Evolutionary conservation across 2,329 filamentous ascomycete genomes (phyloP).

Genomic region (Rosellinia necatrix): DNA sequence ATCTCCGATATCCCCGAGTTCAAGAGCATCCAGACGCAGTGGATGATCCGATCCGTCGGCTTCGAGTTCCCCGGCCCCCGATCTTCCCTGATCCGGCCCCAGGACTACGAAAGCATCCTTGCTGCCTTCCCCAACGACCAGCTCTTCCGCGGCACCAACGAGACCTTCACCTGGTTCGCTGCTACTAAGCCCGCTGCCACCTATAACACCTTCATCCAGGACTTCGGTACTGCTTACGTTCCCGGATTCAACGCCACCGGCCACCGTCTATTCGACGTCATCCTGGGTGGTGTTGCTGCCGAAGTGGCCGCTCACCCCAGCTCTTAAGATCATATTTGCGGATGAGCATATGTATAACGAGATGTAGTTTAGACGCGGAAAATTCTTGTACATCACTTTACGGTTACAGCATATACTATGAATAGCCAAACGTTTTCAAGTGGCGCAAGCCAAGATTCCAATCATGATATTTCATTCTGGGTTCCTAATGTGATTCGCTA

Average conservation of each 20-base stretch:
- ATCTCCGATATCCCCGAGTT: slow-evolving; percentile 19
- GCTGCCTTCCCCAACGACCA: slow-evolving; percentile 24
- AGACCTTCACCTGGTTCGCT: slow-evolving; percentile 27
- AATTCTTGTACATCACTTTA: no score
- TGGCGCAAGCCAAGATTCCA: no score
- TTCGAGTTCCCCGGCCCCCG: slow-evolving; percentile 28
- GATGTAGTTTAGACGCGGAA: no score
- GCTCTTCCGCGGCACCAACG: slow-evolving; percentile 27
- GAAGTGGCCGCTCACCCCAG: slow-evolving; percentile 14
- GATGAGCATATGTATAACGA: not conserved
- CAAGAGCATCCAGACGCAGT: slow-evolving; percentile 28
- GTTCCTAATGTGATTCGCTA: no score
- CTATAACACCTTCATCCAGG: slow-evolving; percentile 27
- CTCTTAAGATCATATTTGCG: not conserved
- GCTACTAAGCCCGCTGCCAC: slow-evolving; percentile 18
- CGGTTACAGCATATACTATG: no score
- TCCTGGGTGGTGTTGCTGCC: slow-evolving; percentile 18
- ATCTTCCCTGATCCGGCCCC: slow-evolving; percentile 18
- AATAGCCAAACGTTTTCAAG: no score
- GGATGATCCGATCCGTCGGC: slow-evolving; percentile 27
- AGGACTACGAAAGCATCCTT: slow-evolving; percentile 25
- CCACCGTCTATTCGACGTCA: slow-evolving; percentile 24
- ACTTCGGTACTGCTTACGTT: slow-evolving; percentile 24
- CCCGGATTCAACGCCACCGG: slow-evolving; percentile 25
- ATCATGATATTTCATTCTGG: no score